phyloP scores from a whole-genome alignment of 768 basidiomycete genomes.

The Trametes meyenii region DNA sequence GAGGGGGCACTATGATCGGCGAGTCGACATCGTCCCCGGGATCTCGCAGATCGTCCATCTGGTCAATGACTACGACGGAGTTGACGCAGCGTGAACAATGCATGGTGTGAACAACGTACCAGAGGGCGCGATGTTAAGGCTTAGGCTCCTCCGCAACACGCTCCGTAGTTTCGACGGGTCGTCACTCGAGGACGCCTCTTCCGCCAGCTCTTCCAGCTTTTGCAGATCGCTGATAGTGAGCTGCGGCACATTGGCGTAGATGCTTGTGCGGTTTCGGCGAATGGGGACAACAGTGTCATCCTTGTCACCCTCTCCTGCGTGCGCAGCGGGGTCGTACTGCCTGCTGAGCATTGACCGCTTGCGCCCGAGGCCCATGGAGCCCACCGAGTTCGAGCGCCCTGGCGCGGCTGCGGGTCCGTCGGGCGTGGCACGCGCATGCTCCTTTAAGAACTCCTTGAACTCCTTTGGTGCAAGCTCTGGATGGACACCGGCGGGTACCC shows the following conservation, averaged over 20 bases:
- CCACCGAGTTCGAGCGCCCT: slow-evolving; percentile 46
- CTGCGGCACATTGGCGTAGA: slow-evolving; percentile 73
- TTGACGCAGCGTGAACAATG: slow-evolving; percentile 11
- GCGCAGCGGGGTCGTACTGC: slow-evolving; percentile 83
- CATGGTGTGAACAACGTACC: slow-evolving; percentile 53
- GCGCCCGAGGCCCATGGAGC: slow-evolving; percentile 62
- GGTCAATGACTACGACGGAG: slow-evolving; percentile 53
- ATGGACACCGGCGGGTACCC: slow-evolving; percentile 96
- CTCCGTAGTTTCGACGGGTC: slow-evolving; percentile 81
- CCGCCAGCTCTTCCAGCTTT: slow-evolving; percentile 88
- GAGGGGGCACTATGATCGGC: slow-evolving; percentile 89
- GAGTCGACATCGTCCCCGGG: slow-evolving; percentile 81
- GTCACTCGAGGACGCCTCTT: slow-evolving; percentile 82
- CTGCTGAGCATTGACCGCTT: slow-evolving; percentile 94
- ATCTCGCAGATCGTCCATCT: slow-evolving; percentile 68
- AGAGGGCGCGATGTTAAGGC: slow-evolving; percentile 82
- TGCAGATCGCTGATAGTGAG: slow-evolving; percentile 95
- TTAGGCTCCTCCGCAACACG: slow-evolving; percentile 82
- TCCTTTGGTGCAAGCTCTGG: slow-evolving; percentile 98
- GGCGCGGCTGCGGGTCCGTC: slow-evolving; percentile 46
- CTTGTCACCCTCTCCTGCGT: slow-evolving; percentile 70
- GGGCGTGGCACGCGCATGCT: slow-evolving; percentile 70
- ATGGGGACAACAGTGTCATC: slow-evolving; percentile 65
- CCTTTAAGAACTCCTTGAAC: slow-evolving; percentile 93
- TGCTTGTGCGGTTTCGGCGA: slow-evolving; percentile 66